Conservation (phyloP, 805 yeast species). For the Spathaspora passalidarum region DNA sequence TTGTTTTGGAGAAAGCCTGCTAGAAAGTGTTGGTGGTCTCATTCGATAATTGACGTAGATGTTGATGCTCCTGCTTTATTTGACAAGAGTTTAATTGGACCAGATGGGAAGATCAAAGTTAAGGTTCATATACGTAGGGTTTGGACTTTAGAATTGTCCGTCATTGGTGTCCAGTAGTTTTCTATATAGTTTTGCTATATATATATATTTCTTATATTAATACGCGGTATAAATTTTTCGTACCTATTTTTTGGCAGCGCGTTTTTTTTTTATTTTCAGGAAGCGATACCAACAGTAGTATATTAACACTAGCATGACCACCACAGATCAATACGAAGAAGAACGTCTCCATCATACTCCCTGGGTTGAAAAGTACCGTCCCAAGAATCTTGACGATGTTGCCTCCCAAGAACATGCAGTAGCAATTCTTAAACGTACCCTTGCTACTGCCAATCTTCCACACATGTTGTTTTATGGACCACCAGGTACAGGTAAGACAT, state of each 20-base stretch:
- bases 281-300: background rate
- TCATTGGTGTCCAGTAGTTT: slow-evolving; percentile 70
- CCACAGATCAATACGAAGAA: slow-evolving; percentile 26
- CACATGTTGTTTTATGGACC: slow-evolving; percentile 93
- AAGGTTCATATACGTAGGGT: slow-evolving; percentile 87
- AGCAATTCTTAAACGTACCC: slow-evolving; percentile 71
- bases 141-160: slow-evolving; percentile 93
- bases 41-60: slow-evolving; percentile 49
- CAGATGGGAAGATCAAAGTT: slow-evolving; percentile 32
- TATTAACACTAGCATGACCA: no score
- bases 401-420: slow-evolving; percentile 92
- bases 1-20: slow-evolving; percentile 98
- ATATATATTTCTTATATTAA: background rate
- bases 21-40: slow-evolving; percentile 97
- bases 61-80: slow-evolving; percentile 24
- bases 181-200: background rate
- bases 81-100: background rate
- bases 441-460: slow-evolving; percentile 80
- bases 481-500: slow-evolving; percentile 91
- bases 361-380: slow-evolving; percentile 95
- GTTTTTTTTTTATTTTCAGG: background rate
- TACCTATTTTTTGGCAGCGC: background rate
- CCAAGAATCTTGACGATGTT: slow-evolving; percentile 80
- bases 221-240: background rate
- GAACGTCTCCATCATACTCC: slow-evolving; percentile 59